Evolutionary conservation across 192 early-diverging fungal species (phyloP), one percentile per base, ranked within the genome.

Genomic region (Dissophora globulifera): DNA sequence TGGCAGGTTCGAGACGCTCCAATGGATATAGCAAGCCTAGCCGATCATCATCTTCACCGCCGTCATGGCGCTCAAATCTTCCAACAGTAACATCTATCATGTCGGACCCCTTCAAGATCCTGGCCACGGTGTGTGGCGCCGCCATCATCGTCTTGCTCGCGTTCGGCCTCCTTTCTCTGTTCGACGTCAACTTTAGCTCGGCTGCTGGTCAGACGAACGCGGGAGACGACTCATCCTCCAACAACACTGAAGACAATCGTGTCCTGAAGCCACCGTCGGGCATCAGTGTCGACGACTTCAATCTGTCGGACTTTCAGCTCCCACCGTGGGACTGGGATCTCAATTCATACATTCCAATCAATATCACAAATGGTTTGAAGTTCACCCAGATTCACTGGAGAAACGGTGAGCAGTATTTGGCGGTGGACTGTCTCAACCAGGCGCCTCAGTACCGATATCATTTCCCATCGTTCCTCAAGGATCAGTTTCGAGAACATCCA

Each of bases 241-340:
- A 29, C 27, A 67, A 49, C 29, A n/a, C 31, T n/a, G 53, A 30
- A 31, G 53, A 53, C 35, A 61, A 70, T 27, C 11, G 62, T n/a
- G 17, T 66, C 7, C n/a, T 75, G 19, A 75, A 54, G 22, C 62
- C 71, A 0, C 71, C 71, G 1, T 22, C 49, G 10, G 71, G 71
- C 9, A 46, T 75, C 11, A 75, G 57, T 23, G 35, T 75, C 23
- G 62, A 67, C 33, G 63, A 76, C 22, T 67, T 76, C 41, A 60
- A 29, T 10, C 40, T 76, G 7, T 35, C 43, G 0, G 51, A 62
- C 29, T 67, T 76, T 26, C 38, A 56, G 13, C n/a, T 62, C 32
- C 72, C 64, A 40, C 63, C 72, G 8, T 76, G 72, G 62, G 58
- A 67, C 29, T 75, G 71, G 71, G 62, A 75, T 27, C 61, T 67